These are phyloP conservation scores for Nyssa sinensis DNA, from an alignment of 148 eudicot genomes.

Conservation along the genomic window DNA sequence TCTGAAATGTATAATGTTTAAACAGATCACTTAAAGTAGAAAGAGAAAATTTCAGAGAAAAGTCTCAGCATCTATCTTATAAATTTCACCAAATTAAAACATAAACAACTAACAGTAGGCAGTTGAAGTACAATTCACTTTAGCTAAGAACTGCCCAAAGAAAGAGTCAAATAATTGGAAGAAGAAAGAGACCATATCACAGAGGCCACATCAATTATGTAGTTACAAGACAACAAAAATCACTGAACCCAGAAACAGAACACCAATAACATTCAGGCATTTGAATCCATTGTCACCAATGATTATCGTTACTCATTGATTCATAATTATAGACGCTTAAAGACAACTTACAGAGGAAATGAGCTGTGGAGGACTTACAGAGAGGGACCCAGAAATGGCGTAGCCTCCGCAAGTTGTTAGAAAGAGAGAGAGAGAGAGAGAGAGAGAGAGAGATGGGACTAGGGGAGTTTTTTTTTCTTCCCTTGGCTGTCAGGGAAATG, in stretches of 20 bases:
- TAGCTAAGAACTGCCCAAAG: neutral
- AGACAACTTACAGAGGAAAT: neutral
- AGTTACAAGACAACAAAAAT: neutral
- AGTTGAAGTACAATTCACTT: neutral
- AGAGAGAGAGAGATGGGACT: neutral
- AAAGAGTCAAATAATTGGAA: neutral
- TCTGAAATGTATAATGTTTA: no score
- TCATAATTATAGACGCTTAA: neutral
- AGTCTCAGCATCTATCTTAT: no score
- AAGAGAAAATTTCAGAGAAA: no score
- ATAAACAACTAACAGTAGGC: neutral
- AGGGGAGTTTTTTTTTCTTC: neutral
- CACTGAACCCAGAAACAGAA: neutral
- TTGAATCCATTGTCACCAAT: neutral
- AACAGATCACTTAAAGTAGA: no score
- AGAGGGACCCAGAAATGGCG: neutral
- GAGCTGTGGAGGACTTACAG: neutral
- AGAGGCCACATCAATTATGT: neutral
- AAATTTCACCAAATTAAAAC: no score
- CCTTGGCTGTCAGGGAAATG: neutral
- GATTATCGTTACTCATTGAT: neutral
- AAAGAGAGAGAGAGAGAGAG: conserved; percentile 1
- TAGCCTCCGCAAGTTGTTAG: neutral
- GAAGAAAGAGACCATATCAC: neutral
- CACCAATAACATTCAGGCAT: neutral